Evolutionary conservation across 2,329 filamentous ascomycete species (phyloP).

Genomic region (Elsinoe australis): DNA sequence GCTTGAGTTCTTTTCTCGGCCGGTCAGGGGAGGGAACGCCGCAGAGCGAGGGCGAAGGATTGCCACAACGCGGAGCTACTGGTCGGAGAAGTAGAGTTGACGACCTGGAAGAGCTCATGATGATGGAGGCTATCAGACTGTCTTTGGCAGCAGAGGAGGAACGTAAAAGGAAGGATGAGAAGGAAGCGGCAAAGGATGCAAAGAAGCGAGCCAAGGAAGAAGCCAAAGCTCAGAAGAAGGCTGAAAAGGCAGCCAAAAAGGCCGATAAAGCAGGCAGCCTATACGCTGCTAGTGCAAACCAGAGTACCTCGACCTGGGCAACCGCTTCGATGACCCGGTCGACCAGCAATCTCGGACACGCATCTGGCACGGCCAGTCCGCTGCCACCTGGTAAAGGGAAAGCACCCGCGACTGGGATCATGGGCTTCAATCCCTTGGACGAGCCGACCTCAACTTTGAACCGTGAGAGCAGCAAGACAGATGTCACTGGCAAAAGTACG

Average conservation of each 20-base stretch:
- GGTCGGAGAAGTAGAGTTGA: conserved; percentile 62
- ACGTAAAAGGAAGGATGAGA: conserved; percentile 75
- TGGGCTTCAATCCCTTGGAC: conserved; percentile 36
- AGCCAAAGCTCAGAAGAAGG: conserved; percentile 56
- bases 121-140: conserved; percentile 88
- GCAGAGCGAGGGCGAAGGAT: conserved; percentile 29
- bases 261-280: conserved; percentile 50
- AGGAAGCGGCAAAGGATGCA: conserved; percentile 69
- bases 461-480: conserved; percentile 23
- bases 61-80: conserved; percentile 39
- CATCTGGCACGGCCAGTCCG: conserved; percentile 22
- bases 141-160: conserved; percentile 92
- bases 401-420: conserved; percentile 36
- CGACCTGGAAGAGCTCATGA: conserved; percentile 96
- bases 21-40: conserved; percentile 25
- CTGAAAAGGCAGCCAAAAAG: conserved; percentile 60
- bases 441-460: conserved; percentile 40
- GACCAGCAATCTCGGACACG: conserved; percentile 48
- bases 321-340: conserved; percentile 29
- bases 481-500: conserved; percentile 21
- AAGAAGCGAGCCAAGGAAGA: conserved; percentile 81
- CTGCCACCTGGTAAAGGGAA: conserved; percentile 41
- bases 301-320: conserved; percentile 30
- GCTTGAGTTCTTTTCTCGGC: conserved; percentile 27
- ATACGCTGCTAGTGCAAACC: conserved; percentile 30